Conservation (phyloP, 257 asterid genomes). For the Misopates orontium region DNA sequence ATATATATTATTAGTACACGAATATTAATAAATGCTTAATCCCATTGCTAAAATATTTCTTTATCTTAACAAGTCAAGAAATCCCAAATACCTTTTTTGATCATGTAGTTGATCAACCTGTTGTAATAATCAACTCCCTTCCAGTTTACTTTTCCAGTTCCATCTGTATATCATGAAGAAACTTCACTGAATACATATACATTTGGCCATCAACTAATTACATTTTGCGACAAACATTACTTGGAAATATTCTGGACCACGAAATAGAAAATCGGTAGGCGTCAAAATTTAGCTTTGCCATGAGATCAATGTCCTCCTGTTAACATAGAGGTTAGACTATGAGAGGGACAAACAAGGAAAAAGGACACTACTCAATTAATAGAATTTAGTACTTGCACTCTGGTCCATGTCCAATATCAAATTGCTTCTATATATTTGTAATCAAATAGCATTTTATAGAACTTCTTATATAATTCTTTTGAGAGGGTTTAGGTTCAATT, state of each 20-base stretch:
- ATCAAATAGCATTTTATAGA: too few species aligned
- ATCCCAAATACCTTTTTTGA: slow-evolving; percentile 52
- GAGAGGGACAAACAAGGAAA: too few species aligned
- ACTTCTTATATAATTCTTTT: too few species aligned
- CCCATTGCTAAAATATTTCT: background rate
- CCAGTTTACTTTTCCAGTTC: slow-evolving; percentile 73
- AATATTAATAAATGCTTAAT: too few species aligned
- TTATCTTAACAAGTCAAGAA: background rate
- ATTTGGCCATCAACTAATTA: background rate
- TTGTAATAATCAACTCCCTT: slow-evolving; percentile 91
- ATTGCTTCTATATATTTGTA: too few species aligned
- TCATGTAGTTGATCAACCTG: slow-evolving; percentile 77
- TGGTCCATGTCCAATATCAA: too few species aligned
- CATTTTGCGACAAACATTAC: slow-evolving; percentile 35
- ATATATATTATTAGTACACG: background rate
- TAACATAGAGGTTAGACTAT: background rate
- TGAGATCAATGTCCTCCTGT: slow-evolving; percentile 81
- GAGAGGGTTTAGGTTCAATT: too few species aligned
- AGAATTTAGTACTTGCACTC: too few species aligned
- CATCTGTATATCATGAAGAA: slow-evolving; percentile 48
- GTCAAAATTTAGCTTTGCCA: slow-evolving; percentile 77
- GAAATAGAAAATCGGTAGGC: slow-evolving; percentile 94
- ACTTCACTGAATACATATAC: background rate
- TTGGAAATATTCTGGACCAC: slow-evolving; percentile 92
- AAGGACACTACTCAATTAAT: too few species aligned